phyloP scores from a whole-genome alignment of 768 basidiomycete genomes.

The Candolleomyces eurysporus region DNA sequence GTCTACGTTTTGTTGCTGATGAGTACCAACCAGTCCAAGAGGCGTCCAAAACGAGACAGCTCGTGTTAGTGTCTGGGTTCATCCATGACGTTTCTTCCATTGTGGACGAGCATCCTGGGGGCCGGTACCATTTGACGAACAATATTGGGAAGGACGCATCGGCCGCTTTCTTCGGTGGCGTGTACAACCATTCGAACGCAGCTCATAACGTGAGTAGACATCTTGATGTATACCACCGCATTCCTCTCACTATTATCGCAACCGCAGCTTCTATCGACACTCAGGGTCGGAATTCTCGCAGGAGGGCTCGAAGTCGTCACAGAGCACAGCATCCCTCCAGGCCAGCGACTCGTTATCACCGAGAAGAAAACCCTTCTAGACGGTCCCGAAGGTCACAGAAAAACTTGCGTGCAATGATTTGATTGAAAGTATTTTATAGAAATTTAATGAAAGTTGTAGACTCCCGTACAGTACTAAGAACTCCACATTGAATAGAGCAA shows the following conservation, averaged over 20 bases:
- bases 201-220: slow-evolving; percentile 63
- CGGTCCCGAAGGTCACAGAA: too few relatives aligned
- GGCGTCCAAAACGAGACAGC: slow-evolving; percentile 55
- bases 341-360: slow-evolving; percentile 13
- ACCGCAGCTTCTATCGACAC: slow-evolving; percentile 59
- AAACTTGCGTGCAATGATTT: too few relatives aligned
- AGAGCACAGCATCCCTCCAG: slow-evolving; percentile 10
- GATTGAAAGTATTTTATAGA: too few relatives aligned
- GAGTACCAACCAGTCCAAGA: slow-evolving; percentile 49
- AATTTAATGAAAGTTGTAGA: too few relatives aligned
- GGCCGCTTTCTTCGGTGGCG: slow-evolving; percentile 80
- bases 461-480: too few relatives aligned
- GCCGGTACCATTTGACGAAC: slow-evolving; percentile 51
- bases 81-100: slow-evolving; percentile 83
- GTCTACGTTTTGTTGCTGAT: background rate
- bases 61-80: slow-evolving; percentile 81
- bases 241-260: background rate
- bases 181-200: slow-evolving; percentile 80
- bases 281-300: slow-evolving; percentile 26
- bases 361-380: background rate
- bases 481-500: too few relatives aligned
- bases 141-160: slow-evolving; percentile 83
- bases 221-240: background rate
- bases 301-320: slow-evolving; percentile 22
- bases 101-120: slow-evolving; percentile 78